phyloP scores from a whole-genome alignment of 169 alveolate species.

The Cryptosporidium ryanae region DNA sequence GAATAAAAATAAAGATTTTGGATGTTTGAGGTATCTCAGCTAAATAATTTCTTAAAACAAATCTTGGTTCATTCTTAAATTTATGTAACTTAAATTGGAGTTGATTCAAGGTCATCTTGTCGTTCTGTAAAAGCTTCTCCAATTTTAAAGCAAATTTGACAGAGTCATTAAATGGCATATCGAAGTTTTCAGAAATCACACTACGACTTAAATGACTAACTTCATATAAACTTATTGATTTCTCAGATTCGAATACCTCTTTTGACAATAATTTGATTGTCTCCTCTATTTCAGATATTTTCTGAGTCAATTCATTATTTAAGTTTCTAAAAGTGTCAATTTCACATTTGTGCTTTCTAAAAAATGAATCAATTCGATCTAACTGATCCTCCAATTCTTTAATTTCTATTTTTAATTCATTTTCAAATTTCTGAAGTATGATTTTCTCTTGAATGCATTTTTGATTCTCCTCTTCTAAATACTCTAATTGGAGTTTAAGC shows the following conservation, averaged over 20 bases:
- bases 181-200: slow-evolving; percentile 12
- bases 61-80: slow-evolving; percentile 40
- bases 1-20: slow-evolving; percentile 46
- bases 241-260: slow-evolving; percentile 42
- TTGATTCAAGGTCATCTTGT: slow-evolving; percentile 36
- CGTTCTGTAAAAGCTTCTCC: slow-evolving; percentile 40
- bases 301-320: slow-evolving; percentile 9
- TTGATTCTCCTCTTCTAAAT: slow-evolving; percentile 37
- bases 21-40: slow-evolving; percentile 38
- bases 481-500: slow-evolving; percentile 34
- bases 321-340: not conserved
- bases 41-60: slow-evolving; percentile 52
- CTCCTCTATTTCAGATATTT: slow-evolving; percentile 15
- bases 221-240: slow-evolving; percentile 39
- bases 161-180: slow-evolving; percentile 44
- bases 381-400: slow-evolving; percentile 1
- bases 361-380: not conserved
- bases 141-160: slow-evolving; percentile 32
- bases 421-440: not conserved
- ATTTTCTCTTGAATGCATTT: slow-evolving; percentile 18
- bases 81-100: slow-evolving; percentile 53
- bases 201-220: not conserved
- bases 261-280: slow-evolving; percentile 10
- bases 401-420: not conserved
- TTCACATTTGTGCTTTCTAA: not conserved